Base-by-base conservation (phyloP, 371 early-diverging fungal genomes). In the Rhizopus stolonifer region DNA sequence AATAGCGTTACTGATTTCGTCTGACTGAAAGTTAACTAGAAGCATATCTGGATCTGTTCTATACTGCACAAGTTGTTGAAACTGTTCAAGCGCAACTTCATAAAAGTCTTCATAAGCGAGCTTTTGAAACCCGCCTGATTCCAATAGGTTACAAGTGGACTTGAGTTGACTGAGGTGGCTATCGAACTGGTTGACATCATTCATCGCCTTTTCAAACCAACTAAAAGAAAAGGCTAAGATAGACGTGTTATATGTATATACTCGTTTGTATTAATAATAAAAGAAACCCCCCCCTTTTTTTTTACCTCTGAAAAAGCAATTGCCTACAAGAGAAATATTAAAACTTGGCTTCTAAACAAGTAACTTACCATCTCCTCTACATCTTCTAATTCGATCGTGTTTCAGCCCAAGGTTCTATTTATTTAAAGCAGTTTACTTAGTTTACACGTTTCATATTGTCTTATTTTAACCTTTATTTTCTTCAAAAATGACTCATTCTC, bases 231-330 rank as follows among this genome's bases (percentile, higher is more conserved):
- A 74, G 7, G 88, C 88, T 83, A 63, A 25, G 22, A 32, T 31
- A 10, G 10, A 15, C 7, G 31, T 29, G 10, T 7, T 10, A n/a
- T n/a, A n/a, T n/a, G n/a, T n/a, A n/a, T n/a, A 26, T 56, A 26
- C n/a, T 14, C 23, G 7, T 39, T 23, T 26, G n/a, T 36, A 18
- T 32, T 33, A 21, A 31, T 31, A 22, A 5, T n/a, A 21, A 31
- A 51, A 17, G 9, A 17, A 6, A 8, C 4, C 5, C 8, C 9
- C 14, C 39, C 25, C 29, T 29, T 29, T 29, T 29, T 29, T 29
- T 29, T 29, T 34, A 83, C 87, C 87, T 80, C 87, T 54, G 62
- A 82, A 86, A 48, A 87, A 87, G 51, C 88, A 87, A 46, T 86
- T 87, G 40, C 87, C 85, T 85, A 23, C 24, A 36, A 43, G 13